These are phyloP conservation scores for Magnusiomyces magnusii DNA, from an alignment of 1,139 yeast species.

Conservation along the genomic window DNA sequence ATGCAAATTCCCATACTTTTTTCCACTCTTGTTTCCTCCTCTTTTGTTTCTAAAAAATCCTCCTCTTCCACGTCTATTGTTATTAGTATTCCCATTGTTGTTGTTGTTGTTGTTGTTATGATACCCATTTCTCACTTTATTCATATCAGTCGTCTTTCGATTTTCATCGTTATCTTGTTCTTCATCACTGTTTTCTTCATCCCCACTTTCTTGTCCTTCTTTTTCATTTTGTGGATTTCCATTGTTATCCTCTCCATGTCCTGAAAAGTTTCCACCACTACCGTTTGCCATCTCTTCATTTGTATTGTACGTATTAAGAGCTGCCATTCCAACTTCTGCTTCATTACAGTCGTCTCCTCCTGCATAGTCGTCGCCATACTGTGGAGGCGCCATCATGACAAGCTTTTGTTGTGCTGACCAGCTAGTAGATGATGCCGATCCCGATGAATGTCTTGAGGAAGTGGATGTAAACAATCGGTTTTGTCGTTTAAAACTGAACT, in stretches of 20 bases:
- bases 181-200: slow-evolving; percentile 9
- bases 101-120: too few relatives aligned
- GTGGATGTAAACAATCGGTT: background rate
- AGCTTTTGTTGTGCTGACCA: slow-evolving; percentile 7
- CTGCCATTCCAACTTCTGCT: slow-evolving; percentile 16
- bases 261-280: background rate
- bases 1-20: background rate
- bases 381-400: slow-evolving; percentile 13
- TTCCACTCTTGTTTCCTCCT: background rate
- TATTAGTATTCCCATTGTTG: background rate
- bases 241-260: background rate
- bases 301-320: background rate
- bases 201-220: slow-evolving; percentile 16
- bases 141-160: background rate
- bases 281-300: background rate
- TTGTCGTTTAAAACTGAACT: background rate
- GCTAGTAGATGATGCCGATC: background rate
- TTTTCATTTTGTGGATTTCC: slow-evolving; percentile 9
- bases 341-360: slow-evolving; percentile 14
- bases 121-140: background rate
- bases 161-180: background rate
- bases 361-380: slow-evolving; percentile 1
- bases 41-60: background rate
- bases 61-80: background rate
- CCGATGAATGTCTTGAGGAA: background rate